Percentiles rank a stretch among this genome's conserved stretches.
Evolutionary conservation across 768 basidiomycete species (phyloP).

Genomic region (Xanthoconium stramineum): DNA sequence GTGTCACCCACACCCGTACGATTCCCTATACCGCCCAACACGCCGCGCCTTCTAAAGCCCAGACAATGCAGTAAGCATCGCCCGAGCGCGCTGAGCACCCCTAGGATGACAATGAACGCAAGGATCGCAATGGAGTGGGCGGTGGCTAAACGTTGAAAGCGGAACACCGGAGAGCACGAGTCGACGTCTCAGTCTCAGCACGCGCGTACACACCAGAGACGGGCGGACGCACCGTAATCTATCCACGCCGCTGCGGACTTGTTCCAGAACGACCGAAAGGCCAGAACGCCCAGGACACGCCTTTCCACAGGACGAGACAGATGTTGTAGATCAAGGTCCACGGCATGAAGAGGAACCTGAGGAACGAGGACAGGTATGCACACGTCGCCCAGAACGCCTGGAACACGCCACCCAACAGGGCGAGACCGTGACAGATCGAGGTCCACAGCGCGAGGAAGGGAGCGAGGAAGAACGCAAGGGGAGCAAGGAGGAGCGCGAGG

Average conservation of each 20-base stretch:
- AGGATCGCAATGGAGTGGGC: slow-evolving; percentile 16
- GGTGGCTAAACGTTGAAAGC: background rate
- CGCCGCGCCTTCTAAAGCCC: background rate
- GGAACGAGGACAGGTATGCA: slow-evolving; percentile 21
- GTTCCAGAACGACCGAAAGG: background rate
- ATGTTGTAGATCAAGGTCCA: too few relatives aligned
- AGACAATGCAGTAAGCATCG: background rate
- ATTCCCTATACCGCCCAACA: slow-evolving; percentile 13
- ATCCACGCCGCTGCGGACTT: slow-evolving; percentile 10
- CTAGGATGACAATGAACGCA: slow-evolving; percentile 8
- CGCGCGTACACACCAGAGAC: background rate
- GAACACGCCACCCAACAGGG: slow-evolving; percentile 3
- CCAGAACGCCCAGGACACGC: too few relatives aligned
- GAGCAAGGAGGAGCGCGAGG: too few relatives aligned
- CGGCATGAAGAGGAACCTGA: too few relatives aligned
- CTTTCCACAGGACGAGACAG: too few relatives aligned
- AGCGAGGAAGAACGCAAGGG: slow-evolving; percentile 24
- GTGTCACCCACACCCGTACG: too few relatives aligned
- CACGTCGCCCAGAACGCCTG: slow-evolving; percentile 7
- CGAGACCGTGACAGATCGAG: background rate
- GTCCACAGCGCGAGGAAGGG: slow-evolving; percentile 8
- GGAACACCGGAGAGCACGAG: too few relatives aligned
- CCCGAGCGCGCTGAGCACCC: background rate
- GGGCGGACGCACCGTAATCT: slow-evolving; percentile 8
- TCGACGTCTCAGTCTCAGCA: background rate